These are phyloP conservation scores for Claviceps paspali DNA, from an alignment of 2,329 filamentous ascomycete genomes.

Conservation along the genomic window DNA sequence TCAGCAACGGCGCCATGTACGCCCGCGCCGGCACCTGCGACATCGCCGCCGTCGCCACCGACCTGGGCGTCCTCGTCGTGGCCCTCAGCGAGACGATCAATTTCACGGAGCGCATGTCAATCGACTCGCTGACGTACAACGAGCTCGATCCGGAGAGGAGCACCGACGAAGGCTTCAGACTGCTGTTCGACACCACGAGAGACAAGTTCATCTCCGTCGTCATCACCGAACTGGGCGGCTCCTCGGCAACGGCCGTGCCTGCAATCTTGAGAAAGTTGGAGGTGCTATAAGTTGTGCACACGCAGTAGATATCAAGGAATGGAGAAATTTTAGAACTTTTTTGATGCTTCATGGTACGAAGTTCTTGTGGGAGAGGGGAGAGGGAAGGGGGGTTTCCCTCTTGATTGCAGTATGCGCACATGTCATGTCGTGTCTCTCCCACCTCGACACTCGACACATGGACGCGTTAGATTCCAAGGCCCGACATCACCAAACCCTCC, in stretches of 20 bases:
- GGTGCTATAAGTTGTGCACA: conserved; percentile 34
- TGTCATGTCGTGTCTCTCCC: too few species aligned
- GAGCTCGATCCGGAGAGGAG: conserved; percentile 69
- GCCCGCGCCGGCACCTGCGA: conserved; percentile 76
- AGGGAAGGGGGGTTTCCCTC: too few species aligned
- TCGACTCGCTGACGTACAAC: conserved; percentile 88
- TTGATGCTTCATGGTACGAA: too few species aligned
- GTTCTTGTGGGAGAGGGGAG: too few species aligned
- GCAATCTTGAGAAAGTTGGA: conserved; percentile 41
- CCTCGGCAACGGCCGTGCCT: conserved; percentile 75
- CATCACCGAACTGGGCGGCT: conserved; percentile 77
- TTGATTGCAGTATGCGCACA: too few species aligned
- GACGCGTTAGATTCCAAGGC: too few species aligned
- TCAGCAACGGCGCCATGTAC: conserved; percentile 85
- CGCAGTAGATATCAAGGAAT: neutral
- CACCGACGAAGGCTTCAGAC: conserved; percentile 35
- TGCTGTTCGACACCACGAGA: conserved; percentile 86
- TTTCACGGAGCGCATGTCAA: conserved; percentile 70
- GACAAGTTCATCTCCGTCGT: conserved; percentile 78
- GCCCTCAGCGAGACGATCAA: conserved; percentile 92
- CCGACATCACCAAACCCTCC: too few species aligned
- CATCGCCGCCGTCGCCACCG: conserved; percentile 68
- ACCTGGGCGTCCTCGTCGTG: conserved; percentile 63
- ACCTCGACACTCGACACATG: too few species aligned
- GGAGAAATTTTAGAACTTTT: too few species aligned